phyloP scores from a whole-genome alignment of 495 filamentous ascomycete species.

The Xylaria sp. region DNA sequence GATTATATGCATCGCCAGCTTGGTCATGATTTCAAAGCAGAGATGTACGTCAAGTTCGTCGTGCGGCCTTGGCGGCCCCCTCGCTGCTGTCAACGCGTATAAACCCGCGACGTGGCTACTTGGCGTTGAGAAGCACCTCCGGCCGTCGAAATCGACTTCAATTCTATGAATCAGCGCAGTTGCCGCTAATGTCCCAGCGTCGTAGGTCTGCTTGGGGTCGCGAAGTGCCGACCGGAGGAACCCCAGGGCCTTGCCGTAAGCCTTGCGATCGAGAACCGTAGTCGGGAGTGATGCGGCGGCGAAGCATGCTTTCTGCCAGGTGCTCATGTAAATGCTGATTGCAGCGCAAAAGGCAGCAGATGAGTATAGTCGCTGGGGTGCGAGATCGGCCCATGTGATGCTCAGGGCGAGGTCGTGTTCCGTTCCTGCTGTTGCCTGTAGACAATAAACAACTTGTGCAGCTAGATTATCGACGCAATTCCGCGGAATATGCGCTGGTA shows the following conservation, averaged over 20 bases:
- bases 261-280: not conserved
- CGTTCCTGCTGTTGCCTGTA: not conserved
- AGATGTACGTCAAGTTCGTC: constrained; percentile 3
- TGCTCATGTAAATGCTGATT: not conserved
- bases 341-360: constrained; percentile 2
- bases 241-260: not conserved
- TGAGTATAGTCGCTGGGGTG: not conserved
- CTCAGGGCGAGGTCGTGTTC: not conserved
- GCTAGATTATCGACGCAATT: not conserved
- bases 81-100: not conserved
- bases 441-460: not conserved
- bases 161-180: not conserved
- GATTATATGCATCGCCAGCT: not conserved
- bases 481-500: not conserved
- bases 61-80: not conserved
- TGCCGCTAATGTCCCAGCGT: not conserved
- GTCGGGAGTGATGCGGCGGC: not conserved
- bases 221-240: not conserved
- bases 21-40: not conserved
- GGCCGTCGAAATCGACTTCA: not conserved
- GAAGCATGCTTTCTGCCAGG: not conserved
- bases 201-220: not conserved
- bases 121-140: not conserved
- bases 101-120: not conserved
- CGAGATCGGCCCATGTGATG: constrained; percentile 4